A percentile compares a stretch with the other conserved stretches of the same genome.
phyloP scores from a whole-genome alignment of 257 asterid species.

The Solanum sejunctum region DNA sequence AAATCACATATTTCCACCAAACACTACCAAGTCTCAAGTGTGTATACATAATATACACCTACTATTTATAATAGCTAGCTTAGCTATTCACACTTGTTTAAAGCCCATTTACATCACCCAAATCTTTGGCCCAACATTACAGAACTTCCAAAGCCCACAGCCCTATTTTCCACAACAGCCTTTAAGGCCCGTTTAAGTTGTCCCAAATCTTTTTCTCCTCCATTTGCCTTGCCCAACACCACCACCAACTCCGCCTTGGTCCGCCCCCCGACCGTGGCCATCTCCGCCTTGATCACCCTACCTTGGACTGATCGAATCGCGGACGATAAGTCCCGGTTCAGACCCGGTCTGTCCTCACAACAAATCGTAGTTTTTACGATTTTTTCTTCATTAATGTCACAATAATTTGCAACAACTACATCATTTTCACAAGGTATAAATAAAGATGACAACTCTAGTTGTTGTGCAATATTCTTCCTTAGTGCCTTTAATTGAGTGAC shows the following conservation, averaged over 20 bases:
- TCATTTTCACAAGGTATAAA: constrained; percentile 24
- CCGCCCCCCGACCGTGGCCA: constrained; percentile 26
- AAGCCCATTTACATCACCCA: background rate
- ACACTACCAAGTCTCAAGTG: background rate
- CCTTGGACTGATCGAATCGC: constrained; percentile 15
- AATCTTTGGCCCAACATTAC: background rate
- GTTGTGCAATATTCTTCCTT: constrained; percentile 9
- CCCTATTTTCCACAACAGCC: constrained; percentile 18
- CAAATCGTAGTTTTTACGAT: constrained; percentile 13
- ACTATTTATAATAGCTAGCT: background rate
- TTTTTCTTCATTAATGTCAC: background rate
- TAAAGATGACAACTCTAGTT: background rate
- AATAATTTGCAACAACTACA: constrained; percentile 3
- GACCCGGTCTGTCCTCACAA: constrained; percentile 21
- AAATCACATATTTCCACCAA: background rate
- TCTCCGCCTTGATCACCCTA: constrained; percentile 21
- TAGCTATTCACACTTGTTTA: background rate
- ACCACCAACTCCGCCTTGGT: constrained; percentile 31
- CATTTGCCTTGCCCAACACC: background rate
- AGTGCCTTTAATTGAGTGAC: constrained; percentile 19
- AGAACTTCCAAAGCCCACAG: constrained; percentile 1
- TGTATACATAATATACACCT: background rate
- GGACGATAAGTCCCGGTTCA: constrained; percentile 9
- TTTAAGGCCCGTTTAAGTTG: constrained; percentile 19
- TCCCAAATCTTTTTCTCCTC: constrained; percentile 8